Conservation (phyloP, 805 yeast species). For the Lachancea dasiensis region DNA sequence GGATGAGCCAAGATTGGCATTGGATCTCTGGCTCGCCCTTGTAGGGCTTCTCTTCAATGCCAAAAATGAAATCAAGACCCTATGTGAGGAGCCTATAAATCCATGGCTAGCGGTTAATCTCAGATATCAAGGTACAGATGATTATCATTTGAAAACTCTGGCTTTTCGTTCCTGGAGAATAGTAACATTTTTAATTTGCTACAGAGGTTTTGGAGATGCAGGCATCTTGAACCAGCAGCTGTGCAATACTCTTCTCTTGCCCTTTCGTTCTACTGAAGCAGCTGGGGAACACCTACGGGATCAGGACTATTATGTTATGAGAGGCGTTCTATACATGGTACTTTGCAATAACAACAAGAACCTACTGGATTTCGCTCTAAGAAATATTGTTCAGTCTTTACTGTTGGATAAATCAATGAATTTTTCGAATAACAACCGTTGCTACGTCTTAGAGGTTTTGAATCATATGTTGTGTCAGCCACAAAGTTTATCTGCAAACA, state of each 20-base stretch:
- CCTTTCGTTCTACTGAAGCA: neutral
- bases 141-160: constrained; percentile 12
- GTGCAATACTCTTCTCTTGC: neutral
- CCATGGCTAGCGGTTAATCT: constrained; percentile 23
- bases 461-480: neutral
- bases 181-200: constrained; percentile 18
- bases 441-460: constrained; percentile 1
- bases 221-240: too few species aligned
- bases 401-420: neutral
- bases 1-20: constrained; percentile 22
- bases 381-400: neutral
- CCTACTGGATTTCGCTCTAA: neutral
- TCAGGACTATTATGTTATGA: neutral
- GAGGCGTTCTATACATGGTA: constrained; percentile 1
- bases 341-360: constrained; percentile 1
- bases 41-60: constrained; percentile 24
- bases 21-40: constrained; percentile 29
- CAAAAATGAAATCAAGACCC: constrained; percentile 5
- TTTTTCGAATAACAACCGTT: neutral
- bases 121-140: constrained; percentile 13
- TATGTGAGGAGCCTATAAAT: constrained; percentile 7
- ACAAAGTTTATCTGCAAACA: neutral
- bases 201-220: too few species aligned
- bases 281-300: neutral
- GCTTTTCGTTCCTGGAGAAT: constrained; percentile 29